phyloP scores from a whole-genome alignment of 73 alveolate genomes.

The Diophrys sp. region DNA sequence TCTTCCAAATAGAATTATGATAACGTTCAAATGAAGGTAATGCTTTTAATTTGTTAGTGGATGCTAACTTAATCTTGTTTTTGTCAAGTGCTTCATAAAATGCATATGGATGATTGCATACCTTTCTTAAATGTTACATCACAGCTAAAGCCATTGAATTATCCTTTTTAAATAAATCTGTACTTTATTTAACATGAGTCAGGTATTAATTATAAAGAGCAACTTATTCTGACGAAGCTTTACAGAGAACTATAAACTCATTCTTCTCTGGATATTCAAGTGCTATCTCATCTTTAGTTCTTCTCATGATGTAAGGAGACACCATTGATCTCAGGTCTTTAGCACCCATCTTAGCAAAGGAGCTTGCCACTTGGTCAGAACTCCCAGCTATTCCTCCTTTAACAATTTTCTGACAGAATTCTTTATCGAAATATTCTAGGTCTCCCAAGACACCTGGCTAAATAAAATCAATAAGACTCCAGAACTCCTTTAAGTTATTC shows the following conservation, averaged over 20 bases:
- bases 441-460: conserved; percentile 76
- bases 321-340: conserved; percentile 60
- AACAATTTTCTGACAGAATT: conserved; percentile 66
- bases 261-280: conserved; percentile 55
- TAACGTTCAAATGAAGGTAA: background rate
- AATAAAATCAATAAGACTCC: conserved; percentile 74
- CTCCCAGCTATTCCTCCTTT: conserved; percentile 63
- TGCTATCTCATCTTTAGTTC: conserved; percentile 65
- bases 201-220: conserved; percentile 17
- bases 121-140: conserved; percentile 39
- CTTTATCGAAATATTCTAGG: conserved; percentile 48
- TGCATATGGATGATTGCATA: conserved; percentile 56
- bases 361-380: too few species aligned
- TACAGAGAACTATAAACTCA: conserved; percentile 66
- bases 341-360: conserved; percentile 46
- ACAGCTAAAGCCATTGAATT: conserved; percentile 20
- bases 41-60: background rate
- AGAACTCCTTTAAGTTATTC: conserved; percentile 64
- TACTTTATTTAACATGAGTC: background rate
- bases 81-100: conserved; percentile 3
- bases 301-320: conserved; percentile 65
- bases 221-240: conserved; percentile 55
- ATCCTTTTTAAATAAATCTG: conserved; percentile 5
- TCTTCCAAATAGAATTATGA: background rate
- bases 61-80: background rate